Evolutionary conservation across 129 eudicot species (phyloP), one percentile per base, ranked within the genome.

Genomic region (Heracleum sosnowskyi): DNA sequence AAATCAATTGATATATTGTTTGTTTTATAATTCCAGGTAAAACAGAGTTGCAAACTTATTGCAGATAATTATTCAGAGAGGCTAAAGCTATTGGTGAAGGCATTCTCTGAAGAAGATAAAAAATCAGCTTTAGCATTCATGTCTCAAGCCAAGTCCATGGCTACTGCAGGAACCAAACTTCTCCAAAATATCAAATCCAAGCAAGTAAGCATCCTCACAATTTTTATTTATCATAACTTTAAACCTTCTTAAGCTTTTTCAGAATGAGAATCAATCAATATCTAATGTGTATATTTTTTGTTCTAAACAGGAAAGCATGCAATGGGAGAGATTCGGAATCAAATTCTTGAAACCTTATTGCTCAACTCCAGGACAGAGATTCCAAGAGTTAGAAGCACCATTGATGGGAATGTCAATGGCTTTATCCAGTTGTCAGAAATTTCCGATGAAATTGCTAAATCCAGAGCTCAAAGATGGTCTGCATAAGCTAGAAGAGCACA

Each of bases 381-480:
- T 92, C 44, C 94, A 88, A 80, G 87, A 81, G 18, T 45, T 92
- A 29, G 96, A 95, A 79, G 83, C 84, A 72, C 89, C 88, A 34
- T 69, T 95, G 80, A 83, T 74, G 81, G 99, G 96, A 74, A 82
- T 96, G 87, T 88, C 90, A 47, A 86, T 88, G 35, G 94, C 96
- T 41, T 81, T 92, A 29, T 41, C 76, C 69, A 80, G 63, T 83
- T 76, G 82, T 77, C 74, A 75, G 33, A 77, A 86, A 66, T 78
- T 82, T 72, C 95, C 91, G 28, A 70, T 79, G 53, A 62, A 73
- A 73, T 42, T 84, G 22, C 37, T 90, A 7, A 81, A 75, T 77
- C 77, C 76, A 40, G 85, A 91, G 80, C 87, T 91, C 17, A 86
- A 83, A 69, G 73, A 81, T 40, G 79, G 80, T 79, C 29, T 92